phyloP scores from a whole-genome alignment of 1,284 basidiomycete species.

The Sporisorium scitamineum region DNA sequence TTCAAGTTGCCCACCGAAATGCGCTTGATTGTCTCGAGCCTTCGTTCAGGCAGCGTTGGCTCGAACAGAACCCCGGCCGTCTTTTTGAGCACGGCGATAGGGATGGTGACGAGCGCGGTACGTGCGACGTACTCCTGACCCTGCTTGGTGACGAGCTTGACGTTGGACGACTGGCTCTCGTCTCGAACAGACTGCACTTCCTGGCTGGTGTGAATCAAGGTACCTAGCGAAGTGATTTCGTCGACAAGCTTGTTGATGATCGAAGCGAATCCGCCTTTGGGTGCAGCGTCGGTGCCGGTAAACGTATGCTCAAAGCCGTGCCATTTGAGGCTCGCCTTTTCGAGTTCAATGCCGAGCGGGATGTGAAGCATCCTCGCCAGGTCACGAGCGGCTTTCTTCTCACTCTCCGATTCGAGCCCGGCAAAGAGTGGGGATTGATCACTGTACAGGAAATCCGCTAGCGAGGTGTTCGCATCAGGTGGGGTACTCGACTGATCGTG shows the following conservation, averaged over 20 bases:
- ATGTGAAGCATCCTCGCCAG: conserved; percentile 72
- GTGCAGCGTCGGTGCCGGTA: conserved; percentile 72
- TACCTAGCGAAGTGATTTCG: conserved; percentile 68
- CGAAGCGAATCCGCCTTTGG: conserved; percentile 71
- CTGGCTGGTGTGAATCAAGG: conserved; percentile 68
- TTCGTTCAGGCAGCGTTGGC: conserved; percentile 65
- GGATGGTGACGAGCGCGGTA: conserved; percentile 68
- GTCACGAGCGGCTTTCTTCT: conserved; percentile 72
- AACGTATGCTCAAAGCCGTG: conserved; percentile 70
- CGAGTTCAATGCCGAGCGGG: conserved; percentile 71
- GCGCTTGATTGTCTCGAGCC: conserved; percentile 63
- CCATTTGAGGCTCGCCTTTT: conserved; percentile 67
- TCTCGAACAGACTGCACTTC: conserved; percentile 42
- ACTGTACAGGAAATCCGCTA: conserved; percentile 69
- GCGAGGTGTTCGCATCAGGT: conserved; percentile 46
- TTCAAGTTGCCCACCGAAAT: conserved; percentile 64
- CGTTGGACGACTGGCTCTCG: conserved; percentile 19
- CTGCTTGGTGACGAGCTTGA: conserved; percentile 44
- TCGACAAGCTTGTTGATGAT: conserved; percentile 69
- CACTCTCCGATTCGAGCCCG: conserved; percentile 73
- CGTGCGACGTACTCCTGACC: conserved; percentile 54
- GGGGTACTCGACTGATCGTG: conserved; percentile 51
- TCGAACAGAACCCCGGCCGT: conserved; percentile 59
- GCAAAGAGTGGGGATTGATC: conserved; percentile 61
- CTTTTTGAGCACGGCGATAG: conserved; percentile 69